Evolutionary conservation across 2,329 filamentous ascomycete genomes (phyloP).

Genomic region (Fusarium avenaceum): DNA sequence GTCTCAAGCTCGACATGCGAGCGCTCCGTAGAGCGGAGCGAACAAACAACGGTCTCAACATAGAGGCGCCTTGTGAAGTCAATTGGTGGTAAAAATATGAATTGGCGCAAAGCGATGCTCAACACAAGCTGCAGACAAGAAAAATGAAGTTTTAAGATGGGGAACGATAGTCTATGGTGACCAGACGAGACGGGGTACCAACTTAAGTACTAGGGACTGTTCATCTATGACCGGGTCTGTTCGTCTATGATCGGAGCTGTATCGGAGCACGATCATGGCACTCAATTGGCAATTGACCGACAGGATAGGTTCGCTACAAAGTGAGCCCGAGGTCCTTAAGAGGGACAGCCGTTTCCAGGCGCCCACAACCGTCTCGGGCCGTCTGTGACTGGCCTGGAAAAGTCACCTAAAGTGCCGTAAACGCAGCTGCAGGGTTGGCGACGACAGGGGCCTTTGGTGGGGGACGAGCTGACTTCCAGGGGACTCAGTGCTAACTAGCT

Average conservation of each 20-base stretch:
- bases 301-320: conserved; percentile 33
- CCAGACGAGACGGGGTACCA: conserved; percentile 26
- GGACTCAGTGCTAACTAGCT: neutral
- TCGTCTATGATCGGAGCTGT: conserved; percentile 43
- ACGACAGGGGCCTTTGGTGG: conserved; percentile 11
- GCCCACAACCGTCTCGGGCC: conserved; percentile 44
- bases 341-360: conserved; percentile 48
- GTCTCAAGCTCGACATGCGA: conserved; percentile 56
- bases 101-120: neutral
- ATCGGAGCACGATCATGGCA: conserved; percentile 44
- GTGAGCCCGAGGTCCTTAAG: conserved; percentile 43
- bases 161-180: conserved; percentile 11
- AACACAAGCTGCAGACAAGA: neutral
- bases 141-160: conserved; percentile 8
- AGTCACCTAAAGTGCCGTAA: conserved; percentile 39
- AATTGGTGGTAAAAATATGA: conserved; percentile 15
- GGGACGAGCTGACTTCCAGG: conserved; percentile 17
- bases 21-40: conserved; percentile 55
- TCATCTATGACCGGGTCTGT: conserved; percentile 35
- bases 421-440: conserved; percentile 27
- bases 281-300: conserved; percentile 43
- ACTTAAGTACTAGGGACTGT: conserved; percentile 36
- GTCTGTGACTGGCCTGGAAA: conserved; percentile 30
- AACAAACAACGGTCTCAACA: conserved; percentile 52
- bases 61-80: conserved; percentile 21